These are phyloP conservation scores for Nitzschia sp. DNA, from an alignment of 108 stramenopile genomes.

Conservation along the genomic window DNA sequence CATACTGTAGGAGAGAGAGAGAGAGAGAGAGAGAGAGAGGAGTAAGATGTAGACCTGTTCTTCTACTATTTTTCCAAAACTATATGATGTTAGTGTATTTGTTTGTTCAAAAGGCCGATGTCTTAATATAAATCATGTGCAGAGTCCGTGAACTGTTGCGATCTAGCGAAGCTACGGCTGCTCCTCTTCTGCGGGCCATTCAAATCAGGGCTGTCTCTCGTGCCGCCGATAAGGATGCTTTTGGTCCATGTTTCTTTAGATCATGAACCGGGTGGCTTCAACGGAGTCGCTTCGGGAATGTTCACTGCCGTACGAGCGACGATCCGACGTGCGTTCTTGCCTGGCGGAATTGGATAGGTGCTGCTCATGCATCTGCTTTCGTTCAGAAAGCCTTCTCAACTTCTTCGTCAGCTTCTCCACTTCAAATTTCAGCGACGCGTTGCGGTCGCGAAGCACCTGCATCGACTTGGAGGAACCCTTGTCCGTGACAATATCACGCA, in stretches of 20 bases:
- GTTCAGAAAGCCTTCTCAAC: constrained; percentile 26
- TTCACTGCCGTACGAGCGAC: not conserved
- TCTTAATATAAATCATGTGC: no score
- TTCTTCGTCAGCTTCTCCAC: constrained; percentile 49
- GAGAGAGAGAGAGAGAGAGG: no score
- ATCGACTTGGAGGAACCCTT: constrained; percentile 35
- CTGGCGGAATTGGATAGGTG: not conserved
- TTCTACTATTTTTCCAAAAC: no score
- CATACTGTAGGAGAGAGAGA: no score
- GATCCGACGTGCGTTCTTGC: not conserved
- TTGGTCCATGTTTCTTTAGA: not conserved
- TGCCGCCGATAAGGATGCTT: no score
- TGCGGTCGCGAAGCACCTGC: constrained; percentile 44
- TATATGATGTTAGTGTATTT: no score
- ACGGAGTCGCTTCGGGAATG: not conserved
- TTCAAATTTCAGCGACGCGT: constrained; percentile 41
- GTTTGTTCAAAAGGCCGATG: no score
- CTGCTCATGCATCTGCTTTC: not conserved
- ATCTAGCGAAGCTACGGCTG: no score
- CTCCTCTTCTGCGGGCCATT: no score
- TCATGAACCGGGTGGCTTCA: constrained; percentile 11
- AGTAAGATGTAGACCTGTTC: no score
- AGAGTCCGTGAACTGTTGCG: no score
- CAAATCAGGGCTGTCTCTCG: no score
- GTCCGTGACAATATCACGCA: constrained; percentile 26